Base-by-base conservation (phyloP, 2,329 filamentous ascomycete species). In the Fusarium nurragi region DNA sequence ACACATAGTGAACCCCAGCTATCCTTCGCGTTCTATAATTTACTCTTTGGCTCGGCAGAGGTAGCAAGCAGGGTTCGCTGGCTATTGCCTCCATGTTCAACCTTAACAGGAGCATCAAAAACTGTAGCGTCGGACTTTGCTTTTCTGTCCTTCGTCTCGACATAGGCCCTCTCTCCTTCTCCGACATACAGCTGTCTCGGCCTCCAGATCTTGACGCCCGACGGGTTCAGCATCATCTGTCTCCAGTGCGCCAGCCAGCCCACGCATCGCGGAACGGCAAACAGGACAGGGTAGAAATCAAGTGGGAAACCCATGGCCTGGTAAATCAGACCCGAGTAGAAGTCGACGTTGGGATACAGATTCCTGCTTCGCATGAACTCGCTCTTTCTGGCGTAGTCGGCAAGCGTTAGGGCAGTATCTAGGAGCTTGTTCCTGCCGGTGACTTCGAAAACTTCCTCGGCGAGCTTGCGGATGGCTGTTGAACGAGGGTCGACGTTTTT, bases 211-310 rank as follows among this genome's bases (percentile, higher is more conserved):
- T 84, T 84, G 54, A 83, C 81, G 5, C 80, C 81, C 0, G 75
- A 71, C 1, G 76, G 72, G 34, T 78, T 79, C 23, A 84, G 74
- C 76, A 82, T 81, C 75, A 79, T 78, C 71, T 84, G 81, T 18
- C 82, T 77, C 81, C 81, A 84, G 71, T 84, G 81, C 4, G 81
- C 81, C 26, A 84, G 71, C 81, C 81, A 84, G 22, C 81, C 81
- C 3, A 83, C 81, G 46, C 82, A 83, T 16, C 81, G 75, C 0
- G 81, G 81, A 7, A 84, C 81, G 7, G 81, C 81, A 55, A 84
- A 84, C 6, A 84, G 71, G 1, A 84, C 81, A 3, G 81, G 81
- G 64, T 83, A 84, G 67, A 84, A 84, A 66, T 84, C 81, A 0
- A 84, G 76, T 25, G 81, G 81, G 73, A 84, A 84, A 12, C 81